These are phyloP conservation scores for Gossypium ekmanianum DNA, from an alignment of 345 rosid species.

Conservation along the genomic window DNA sequence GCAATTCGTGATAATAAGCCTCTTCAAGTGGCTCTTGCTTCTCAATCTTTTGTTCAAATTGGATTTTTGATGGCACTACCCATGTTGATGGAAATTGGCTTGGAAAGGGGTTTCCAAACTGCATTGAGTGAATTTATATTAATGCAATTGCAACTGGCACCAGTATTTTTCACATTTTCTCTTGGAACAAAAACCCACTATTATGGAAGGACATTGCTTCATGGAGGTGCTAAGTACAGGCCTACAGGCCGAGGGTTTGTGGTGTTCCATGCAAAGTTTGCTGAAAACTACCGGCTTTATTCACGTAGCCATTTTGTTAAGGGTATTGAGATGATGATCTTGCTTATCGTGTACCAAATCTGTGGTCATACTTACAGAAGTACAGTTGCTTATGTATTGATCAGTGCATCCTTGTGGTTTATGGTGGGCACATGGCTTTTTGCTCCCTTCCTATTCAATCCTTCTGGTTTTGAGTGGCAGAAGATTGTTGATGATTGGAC, in stretches of 20 bases:
- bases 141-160: conserved; percentile 96
- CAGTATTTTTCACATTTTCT: conserved; percentile 96
- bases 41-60: conserved; percentile 96
- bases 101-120: conserved; percentile 94
- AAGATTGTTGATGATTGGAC: conserved; percentile 99
- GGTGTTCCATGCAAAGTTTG: conserved; percentile 98
- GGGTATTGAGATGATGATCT: conserved; percentile 94
- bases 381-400: conserved; percentile 75
- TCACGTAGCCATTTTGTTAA: conserved; percentile 98
- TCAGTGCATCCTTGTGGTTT: conserved; percentile 96
- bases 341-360: conserved; percentile 82
- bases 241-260: conserved; percentile 97
- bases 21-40: conserved; percentile 97
- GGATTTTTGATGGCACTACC: conserved; percentile 95
- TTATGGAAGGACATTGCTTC: conserved; percentile 92
- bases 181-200: conserved; percentile 99
- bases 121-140: conserved; percentile 90
- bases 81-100: conserved; percentile 98
- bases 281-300: conserved; percentile 93
- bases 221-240: conserved; percentile 97
- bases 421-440: conserved; percentile 99
- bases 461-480: conserved; percentile 99
- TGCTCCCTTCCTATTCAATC: conserved; percentile 97
- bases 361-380: conserved; percentile 87
- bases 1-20: conserved; percentile 90